Evolutionary conservation across 306 rosid genomes (phyloP).

Genomic region (Abrus precatorius): DNA sequence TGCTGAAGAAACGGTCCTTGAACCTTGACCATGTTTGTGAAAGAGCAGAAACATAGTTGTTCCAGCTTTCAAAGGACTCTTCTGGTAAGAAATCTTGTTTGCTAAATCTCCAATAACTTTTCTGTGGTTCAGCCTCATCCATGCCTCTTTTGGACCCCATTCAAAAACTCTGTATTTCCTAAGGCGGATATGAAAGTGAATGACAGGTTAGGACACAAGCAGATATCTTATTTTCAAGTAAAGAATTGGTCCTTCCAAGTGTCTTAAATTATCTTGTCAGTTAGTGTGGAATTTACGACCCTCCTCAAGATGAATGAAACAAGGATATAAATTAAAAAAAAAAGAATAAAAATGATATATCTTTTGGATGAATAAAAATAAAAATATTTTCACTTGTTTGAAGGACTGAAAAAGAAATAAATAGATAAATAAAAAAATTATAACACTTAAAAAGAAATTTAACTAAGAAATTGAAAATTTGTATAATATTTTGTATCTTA

Average conservation of each 20-base stretch:
- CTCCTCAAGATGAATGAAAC: neutral
- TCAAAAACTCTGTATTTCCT: neutral
- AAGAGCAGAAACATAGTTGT: constrained; percentile 61
- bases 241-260: neutral
- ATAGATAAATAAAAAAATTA: too few species aligned
- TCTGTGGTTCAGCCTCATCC: constrained; percentile 49
- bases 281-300: constrained; percentile 31
- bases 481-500: too few species aligned
- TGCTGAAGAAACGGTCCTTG: constrained; percentile 68
- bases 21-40: constrained; percentile 65
- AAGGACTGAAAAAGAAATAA: too few species aligned
- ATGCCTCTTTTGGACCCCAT: constrained; percentile 44
- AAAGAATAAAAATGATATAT: too few species aligned
- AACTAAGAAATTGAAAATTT: too few species aligned
- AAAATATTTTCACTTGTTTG: too few species aligned
- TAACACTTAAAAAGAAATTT: too few species aligned
- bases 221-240: neutral
- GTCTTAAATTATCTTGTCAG: constrained; percentile 7
- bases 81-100: constrained; percentile 86
- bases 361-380: too few species aligned
- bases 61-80: constrained; percentile 79
- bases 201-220: neutral
- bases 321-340: too few species aligned
- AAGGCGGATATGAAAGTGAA: neutral
- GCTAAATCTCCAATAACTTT: constrained; percentile 80